Percentiles rank a stretch among this genome's conserved stretches.
These are phyloP conservation scores for Trichoderma koningii DNA, from an alignment of 2,329 filamentous ascomycete species.

Conservation along the genomic window DNA sequence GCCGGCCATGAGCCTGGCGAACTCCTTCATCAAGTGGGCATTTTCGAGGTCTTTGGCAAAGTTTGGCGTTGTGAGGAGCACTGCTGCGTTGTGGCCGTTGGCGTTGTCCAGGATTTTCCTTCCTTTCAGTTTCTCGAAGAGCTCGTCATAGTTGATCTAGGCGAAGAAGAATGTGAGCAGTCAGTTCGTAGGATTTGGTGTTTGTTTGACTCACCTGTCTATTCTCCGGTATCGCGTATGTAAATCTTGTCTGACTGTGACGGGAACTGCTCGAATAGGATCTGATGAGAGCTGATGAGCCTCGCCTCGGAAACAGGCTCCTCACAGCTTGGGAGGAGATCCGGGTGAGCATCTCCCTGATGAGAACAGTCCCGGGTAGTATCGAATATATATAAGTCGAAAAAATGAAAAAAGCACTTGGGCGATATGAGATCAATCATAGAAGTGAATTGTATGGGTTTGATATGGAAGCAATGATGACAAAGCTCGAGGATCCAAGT, in stretches of 20 bases:
- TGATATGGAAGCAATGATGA: not conserved
- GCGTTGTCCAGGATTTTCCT: slow-evolving; percentile 37
- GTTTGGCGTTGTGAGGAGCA: slow-evolving; percentile 53
- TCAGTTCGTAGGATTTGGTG: not conserved
- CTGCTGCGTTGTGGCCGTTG: slow-evolving; percentile 44
- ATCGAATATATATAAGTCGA: not conserved
- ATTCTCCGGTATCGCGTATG: slow-evolving; percentile 31
- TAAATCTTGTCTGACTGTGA: slow-evolving; percentile 31
- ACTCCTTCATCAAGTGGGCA: slow-evolving; percentile 44
- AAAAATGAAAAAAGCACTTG: not conserved
- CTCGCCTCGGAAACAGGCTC: slow-evolving; percentile 26
- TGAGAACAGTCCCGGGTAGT: not conserved
- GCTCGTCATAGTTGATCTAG: slow-evolving; percentile 29
- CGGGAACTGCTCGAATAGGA: slow-evolving; percentile 28
- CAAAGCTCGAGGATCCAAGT: not conserved
- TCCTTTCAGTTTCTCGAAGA: slow-evolving; percentile 32
- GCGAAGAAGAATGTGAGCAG: not conserved
- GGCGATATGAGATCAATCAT: not conserved
- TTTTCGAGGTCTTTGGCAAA: slow-evolving; percentile 54
- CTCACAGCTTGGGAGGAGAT: slow-evolving; percentile 30
- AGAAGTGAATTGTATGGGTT: not conserved
- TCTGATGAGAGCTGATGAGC: slow-evolving; percentile 13
- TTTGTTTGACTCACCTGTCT: not conserved
- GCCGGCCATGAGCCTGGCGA: slow-evolving; percentile 52
- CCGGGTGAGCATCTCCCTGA: slow-evolving; percentile 32